Conservation (phyloP, 805 yeast genomes). For the Wickerhamomyces silvicola region DNA sequence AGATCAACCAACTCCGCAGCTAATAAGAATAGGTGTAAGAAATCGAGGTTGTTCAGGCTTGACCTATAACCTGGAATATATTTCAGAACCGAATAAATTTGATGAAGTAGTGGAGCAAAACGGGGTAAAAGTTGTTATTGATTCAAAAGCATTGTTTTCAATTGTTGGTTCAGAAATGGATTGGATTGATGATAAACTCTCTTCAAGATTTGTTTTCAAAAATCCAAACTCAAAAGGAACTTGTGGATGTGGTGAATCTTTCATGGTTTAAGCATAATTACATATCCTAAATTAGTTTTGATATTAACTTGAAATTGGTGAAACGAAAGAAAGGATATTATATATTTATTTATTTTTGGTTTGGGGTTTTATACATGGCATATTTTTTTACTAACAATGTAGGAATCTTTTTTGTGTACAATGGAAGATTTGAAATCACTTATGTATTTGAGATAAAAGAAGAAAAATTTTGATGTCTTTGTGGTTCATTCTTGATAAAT, state of each 20-base stretch:
- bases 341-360: no score
- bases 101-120: conserved; percentile 92
- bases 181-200: conserved; percentile 90
- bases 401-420: no score
- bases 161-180: conserved; percentile 98
- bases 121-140: conserved; percentile 87
- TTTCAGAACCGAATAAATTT: conserved; percentile 84
- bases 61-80: conserved; percentile 87
- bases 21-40: conserved; percentile 88
- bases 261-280: conserved; percentile 67
- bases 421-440: no score
- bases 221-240: conserved; percentile 97
- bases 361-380: no score
- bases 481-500: no score
- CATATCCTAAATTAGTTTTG: no score
- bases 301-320: no score
- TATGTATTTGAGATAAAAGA: no score
- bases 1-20: conserved; percentile 79
- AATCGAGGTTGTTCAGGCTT: conserved; percentile 97
- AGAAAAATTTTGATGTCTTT: no score
- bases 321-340: no score
- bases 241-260: conserved; percentile 98
- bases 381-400: no score
- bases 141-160: conserved; percentile 91
- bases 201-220: conserved; percentile 83